Base-by-base conservation (phyloP, 345 rosid genomes). In the Combretum micranthum region DNA sequence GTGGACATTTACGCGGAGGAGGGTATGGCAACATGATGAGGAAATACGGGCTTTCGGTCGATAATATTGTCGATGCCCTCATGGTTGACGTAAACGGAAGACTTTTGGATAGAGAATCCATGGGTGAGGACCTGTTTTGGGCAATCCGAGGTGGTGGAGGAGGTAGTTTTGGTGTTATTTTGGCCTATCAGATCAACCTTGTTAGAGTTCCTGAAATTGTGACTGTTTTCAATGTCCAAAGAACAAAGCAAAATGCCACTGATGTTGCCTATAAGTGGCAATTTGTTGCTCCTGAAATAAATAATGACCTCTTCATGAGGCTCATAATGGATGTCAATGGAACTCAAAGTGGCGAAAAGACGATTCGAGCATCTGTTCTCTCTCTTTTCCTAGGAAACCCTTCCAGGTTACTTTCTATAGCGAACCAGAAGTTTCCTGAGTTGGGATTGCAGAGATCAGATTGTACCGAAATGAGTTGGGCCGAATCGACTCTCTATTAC, bases 41-140 rank as follows among this genome's bases (percentile, higher is more conserved):
- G 32, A 83, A 83, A 68, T 62, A 66, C 44, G 89, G 93, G 2
- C 59, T 85, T 0, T 64, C 85, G 0, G 75, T 71, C 5, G 93
- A 85, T 57, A 63, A 85, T 47, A 55, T 85, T 0, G 62, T 80
- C 55, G 85, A 85, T 56, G 93, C 89, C 0, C 57, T 57, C 19
- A 57, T 83, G 9, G 74, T 83, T 39, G 78, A 80, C 26, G 79
- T 66, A 0, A 57, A 71, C 15, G 85, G 87, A 0, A 62, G 49
- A 15, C 23, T 85, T 14, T 64, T 75, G 2, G 59, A 77, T 53
- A 43, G 89, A 10, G 55, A 68, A 26, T 43, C 77, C 6, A 83
- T 83, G 85, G 89, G 87, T 53, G 89, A 86, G 57, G 85, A 83
- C 43, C 74, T 86, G 17, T 83, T 85, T 52, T 85, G 89, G 88